Evolutionary conservation across 768 basidiomycete genomes (phyloP).

Genomic region (Hortiboletus flavorubellus): DNA sequence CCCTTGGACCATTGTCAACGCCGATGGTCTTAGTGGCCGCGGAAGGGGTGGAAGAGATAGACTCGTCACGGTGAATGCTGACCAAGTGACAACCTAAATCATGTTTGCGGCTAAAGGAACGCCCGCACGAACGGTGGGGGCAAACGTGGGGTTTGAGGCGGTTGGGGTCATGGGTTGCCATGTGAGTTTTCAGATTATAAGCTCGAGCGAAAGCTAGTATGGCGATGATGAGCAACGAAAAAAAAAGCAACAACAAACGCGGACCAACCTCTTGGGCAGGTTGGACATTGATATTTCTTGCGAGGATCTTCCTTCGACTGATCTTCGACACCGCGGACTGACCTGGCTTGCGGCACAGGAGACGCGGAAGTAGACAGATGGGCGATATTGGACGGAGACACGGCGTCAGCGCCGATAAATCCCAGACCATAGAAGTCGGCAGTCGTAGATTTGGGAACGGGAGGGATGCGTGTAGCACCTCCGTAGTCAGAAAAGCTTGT

Average conservation of each 20-base stretch:
- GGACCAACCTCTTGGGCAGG: constrained; percentile 65
- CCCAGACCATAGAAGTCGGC: constrained; percentile 44
- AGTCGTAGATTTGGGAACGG: constrained; percentile 48
- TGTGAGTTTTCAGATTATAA: constrained; percentile 94
- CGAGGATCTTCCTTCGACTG: constrained; percentile 57
- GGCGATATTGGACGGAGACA: constrained; percentile 55
- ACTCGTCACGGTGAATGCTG: constrained; percentile 77
- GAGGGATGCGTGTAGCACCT: constrained; percentile 45
- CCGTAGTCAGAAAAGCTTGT: constrained; percentile 69
- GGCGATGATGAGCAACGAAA: constrained; percentile 1
- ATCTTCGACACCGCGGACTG: constrained; percentile 41
- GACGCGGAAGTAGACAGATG: constrained; percentile 47
- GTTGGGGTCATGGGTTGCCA: constrained; percentile 92
- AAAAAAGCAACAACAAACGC: not conserved
- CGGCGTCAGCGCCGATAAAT: constrained; percentile 35
- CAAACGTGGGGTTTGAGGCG: constrained; percentile 87
- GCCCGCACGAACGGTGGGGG: constrained; percentile 78
- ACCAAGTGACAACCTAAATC: constrained; percentile 88
- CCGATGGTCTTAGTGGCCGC: constrained; percentile 53
- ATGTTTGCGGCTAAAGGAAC: constrained; percentile 93
- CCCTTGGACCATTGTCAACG: constrained; percentile 57
- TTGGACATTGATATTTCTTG: constrained; percentile 74
- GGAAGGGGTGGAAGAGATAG: constrained; percentile 41
- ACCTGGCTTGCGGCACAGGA: constrained; percentile 34
- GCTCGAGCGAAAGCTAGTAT: constrained; percentile 81